Evolutionary conservation across 2,329 filamentous ascomycete genomes (phyloP).

Genomic region (Fusarium sp.): DNA sequence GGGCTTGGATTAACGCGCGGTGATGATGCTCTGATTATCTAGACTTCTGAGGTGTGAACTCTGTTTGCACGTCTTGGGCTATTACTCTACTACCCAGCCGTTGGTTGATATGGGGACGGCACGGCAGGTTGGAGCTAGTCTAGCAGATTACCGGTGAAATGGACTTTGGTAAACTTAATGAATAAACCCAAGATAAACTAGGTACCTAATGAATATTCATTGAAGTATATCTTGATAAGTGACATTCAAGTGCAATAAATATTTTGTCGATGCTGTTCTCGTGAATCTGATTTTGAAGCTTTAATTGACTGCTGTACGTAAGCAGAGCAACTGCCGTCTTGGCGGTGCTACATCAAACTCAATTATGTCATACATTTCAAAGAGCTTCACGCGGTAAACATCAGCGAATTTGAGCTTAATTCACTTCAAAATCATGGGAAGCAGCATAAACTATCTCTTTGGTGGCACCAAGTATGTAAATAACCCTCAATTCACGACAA

Average conservation of each 20-base stretch:
- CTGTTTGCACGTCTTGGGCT: slow-evolving; percentile 19
- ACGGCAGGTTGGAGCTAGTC: not conserved
- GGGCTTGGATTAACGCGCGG: not conserved
- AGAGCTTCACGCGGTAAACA: not conserved
- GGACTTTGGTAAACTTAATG: not conserved
- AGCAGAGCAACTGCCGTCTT: slow-evolving; percentile 26
- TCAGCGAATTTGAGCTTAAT: not conserved
- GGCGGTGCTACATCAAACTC: slow-evolving; percentile 6
- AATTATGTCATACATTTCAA: slow-evolving; percentile 27
- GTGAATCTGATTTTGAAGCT: not conserved
- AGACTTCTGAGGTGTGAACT: slow-evolving; percentile 39
- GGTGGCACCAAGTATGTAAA: slow-evolving; percentile 52
- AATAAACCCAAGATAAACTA: not conserved
- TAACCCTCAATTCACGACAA: not conserved
- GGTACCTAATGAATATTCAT: not conserved
- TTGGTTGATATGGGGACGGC: not conserved
- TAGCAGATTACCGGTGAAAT: not conserved
- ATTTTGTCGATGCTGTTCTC: not conserved
- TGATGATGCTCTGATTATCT: slow-evolving; percentile 4
- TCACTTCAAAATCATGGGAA: slow-evolving; percentile 20
- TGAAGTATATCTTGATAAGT: too few relatives aligned
- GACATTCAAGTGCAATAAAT: not conserved
- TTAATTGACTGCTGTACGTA: slow-evolving; percentile 19
- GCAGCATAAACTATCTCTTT: slow-evolving; percentile 51
- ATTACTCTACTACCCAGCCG: not conserved